Evolutionary conservation across 345 rosid species (phyloP).

Genomic region (Pseudoturritis turrita): DNA sequence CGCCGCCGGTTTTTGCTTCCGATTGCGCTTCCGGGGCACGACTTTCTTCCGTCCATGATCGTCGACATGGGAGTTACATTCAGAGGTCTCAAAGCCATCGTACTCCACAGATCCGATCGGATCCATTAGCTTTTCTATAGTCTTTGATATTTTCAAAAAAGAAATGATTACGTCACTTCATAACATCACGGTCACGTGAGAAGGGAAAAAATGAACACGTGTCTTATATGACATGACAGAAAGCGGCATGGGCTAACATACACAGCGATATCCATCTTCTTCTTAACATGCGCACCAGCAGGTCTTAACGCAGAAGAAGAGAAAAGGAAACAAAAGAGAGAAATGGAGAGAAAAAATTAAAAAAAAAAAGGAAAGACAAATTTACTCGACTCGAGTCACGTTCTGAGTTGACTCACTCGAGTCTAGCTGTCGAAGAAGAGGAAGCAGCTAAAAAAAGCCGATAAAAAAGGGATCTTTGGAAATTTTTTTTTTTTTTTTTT

Average conservation of each 20-base stretch:
- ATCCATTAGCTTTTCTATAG: no score
- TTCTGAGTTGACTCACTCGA: slow-evolving; percentile 31
- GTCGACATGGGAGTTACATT: no score
- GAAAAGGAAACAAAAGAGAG: slow-evolving; percentile 14
- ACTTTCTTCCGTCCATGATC: no score
- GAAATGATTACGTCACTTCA: no score
- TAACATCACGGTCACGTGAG: slow-evolving; percentile 2
- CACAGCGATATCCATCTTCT: not conserved
- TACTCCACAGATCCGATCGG: no score
- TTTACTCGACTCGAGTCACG: not conserved
- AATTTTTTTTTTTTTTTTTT: slow-evolving; percentile 17
- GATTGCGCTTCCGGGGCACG: no score
- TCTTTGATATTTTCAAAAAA: no score
- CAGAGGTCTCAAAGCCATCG: no score
- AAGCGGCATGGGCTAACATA: slow-evolving; percentile 20
- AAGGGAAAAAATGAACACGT: not conserved
- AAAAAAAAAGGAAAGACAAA: not conserved
- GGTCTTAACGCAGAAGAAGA: slow-evolving; percentile 12
- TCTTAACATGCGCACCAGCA: slow-evolving; percentile 21
- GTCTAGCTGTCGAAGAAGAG: slow-evolving; percentile 12
- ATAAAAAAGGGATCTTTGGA: slow-evolving; percentile 32
- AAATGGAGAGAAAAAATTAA: not conserved
- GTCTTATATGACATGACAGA: not conserved
- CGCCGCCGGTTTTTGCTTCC: no score
- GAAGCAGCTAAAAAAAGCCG: not conserved